Percentiles rank a stretch among this genome's conserved stretches.
Conservation (phyloP, 768 basidiomycete genomes). For the Exidia glandulosa region DNA sequence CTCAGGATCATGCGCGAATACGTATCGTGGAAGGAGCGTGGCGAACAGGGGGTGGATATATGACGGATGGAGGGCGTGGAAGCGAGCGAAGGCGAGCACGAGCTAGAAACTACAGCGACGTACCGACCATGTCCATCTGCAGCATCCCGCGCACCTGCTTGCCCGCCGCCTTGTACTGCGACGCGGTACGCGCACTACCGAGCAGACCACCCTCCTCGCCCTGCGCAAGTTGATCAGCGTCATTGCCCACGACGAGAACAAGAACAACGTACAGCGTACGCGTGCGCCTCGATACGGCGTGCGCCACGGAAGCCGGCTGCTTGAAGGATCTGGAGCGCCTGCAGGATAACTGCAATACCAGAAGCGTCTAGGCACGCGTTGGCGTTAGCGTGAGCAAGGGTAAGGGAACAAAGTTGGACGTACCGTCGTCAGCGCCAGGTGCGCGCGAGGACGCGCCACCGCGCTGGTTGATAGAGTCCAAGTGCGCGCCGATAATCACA, state of each 20-base stretch:
- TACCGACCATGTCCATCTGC: slow-evolving; percentile 1
- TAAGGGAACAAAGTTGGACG: background rate
- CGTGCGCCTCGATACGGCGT: slow-evolving; percentile 1
- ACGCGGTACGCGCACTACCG: background rate
- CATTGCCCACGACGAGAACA: background rate
- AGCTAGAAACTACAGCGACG: too few relatives aligned
- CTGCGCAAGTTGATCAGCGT: background rate
- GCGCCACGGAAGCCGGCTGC: background rate
- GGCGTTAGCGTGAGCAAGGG: too few relatives aligned
- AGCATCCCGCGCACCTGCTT: slow-evolving; percentile 1
- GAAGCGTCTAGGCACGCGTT: background rate
- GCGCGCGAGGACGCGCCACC: background rate
- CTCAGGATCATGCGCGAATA: background rate
- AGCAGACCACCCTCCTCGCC: slow-evolving; percentile 6
- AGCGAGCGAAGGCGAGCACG: too few relatives aligned
- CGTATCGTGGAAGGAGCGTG: background rate
- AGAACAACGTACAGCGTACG: background rate
- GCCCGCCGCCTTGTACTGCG: slow-evolving; percentile 3
- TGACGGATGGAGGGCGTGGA: too few relatives aligned
- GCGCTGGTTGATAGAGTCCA: slow-evolving; percentile 2
- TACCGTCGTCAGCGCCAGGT: slow-evolving; percentile 1
- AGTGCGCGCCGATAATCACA: slow-evolving; percentile 1
- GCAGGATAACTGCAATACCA: background rate
- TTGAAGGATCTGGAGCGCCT: background rate
- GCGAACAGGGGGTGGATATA: too few relatives aligned